Base-by-base conservation (phyloP, 2,329 filamentous ascomycete genomes). In the Talaromyces atroroseus region DNA sequence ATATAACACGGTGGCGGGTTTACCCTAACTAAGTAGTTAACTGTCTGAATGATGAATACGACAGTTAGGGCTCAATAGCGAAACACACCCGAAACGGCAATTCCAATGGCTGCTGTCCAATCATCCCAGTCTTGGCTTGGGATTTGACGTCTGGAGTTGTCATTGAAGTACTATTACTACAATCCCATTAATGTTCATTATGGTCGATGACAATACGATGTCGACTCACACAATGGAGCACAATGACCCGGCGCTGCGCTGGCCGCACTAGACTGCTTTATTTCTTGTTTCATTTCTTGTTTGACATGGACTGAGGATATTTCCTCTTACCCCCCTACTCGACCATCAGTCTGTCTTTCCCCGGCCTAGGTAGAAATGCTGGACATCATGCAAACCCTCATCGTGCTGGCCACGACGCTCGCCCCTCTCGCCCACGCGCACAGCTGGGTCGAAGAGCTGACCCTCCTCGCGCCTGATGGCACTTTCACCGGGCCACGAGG, bases 381-480 rank as follows among this genome's bases (percentile, higher is more conserved):
- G 26, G 26, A 36, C 58, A 59, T 52, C 49, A 59, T 57, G 53
- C 5, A 26, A 29, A 53, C 51, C 52, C 45, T 57, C 56, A n/a
- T 53, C 53, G 38, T 55, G 57, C 32, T 53, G 36, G 47, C 38
- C 52, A 55, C 49, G 50, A 58, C 58, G 32, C 54, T 74, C 42
- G 59, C 64, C 47, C 58, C 68, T 6, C 60, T 67, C 26, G 62
- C 66, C 21, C 58, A 60, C 26, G 86, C 83, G 36, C 92, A 96
- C 73, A 87, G 85, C 18, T 96, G 92, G 92, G 81, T 92, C 49
- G 91, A 96, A 73, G 78, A 86, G 65, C 78, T 92, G 50, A 82
- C 79, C 60, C 83, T 84, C 57, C 85, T 96, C 68, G 82, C 84
- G 53, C 70, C 82, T 26, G 88, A 90, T 64, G 92, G 91, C 54